A percentile compares a stretch with the other conserved stretches of the same genome.
Conservation (phyloP, 1,139 yeast genomes). For the Candida smagusa region DNA sequence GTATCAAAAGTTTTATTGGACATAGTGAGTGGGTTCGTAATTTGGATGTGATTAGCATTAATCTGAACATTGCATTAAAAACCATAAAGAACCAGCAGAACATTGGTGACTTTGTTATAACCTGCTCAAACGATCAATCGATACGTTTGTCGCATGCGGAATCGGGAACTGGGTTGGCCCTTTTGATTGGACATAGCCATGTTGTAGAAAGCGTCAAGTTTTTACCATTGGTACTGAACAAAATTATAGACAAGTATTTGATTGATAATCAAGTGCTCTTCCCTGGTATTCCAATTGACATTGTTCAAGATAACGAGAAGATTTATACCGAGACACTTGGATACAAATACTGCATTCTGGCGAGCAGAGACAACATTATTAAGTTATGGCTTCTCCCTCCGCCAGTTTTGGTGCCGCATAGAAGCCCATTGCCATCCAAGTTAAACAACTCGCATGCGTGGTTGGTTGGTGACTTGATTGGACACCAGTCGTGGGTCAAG, state of each 20-base stretch:
- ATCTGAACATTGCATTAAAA: slow-evolving; percentile 13
- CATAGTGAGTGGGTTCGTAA: slow-evolving; percentile 90
- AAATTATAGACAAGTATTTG: slow-evolving; percentile 48
- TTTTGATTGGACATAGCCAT: slow-evolving; percentile 76
- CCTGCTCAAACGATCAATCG: slow-evolving; percentile 82
- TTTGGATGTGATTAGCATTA: slow-evolving; percentile 40
- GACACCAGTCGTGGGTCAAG: slow-evolving; percentile 89
- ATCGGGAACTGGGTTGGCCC: slow-evolving; percentile 66
- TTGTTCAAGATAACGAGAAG: slow-evolving; percentile 21
- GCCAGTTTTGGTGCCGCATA: slow-evolving; percentile 52
- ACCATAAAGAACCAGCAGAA: slow-evolving; percentile 9
- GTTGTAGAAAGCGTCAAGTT: slow-evolving; percentile 76
- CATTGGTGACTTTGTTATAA: slow-evolving; percentile 57
- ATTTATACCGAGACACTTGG: slow-evolving; percentile 40
- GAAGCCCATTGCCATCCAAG: slow-evolving; percentile 54
- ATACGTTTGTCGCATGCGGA: slow-evolving; percentile 61
- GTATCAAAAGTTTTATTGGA: slow-evolving; percentile 63
- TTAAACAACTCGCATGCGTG: slow-evolving; percentile 57
- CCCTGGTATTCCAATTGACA: slow-evolving; percentile 33
- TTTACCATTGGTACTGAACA: slow-evolving; percentile 54
- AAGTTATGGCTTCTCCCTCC: slow-evolving; percentile 75
- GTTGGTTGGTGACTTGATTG: slow-evolving; percentile 52
- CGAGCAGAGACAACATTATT: slow-evolving; percentile 76
- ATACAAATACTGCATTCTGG: slow-evolving; percentile 69
- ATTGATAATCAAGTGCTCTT: slow-evolving; percentile 29